phyloP scores from a whole-genome alignment of 2,329 filamentous ascomycete species.

The Colletotrichum lentis region DNA sequence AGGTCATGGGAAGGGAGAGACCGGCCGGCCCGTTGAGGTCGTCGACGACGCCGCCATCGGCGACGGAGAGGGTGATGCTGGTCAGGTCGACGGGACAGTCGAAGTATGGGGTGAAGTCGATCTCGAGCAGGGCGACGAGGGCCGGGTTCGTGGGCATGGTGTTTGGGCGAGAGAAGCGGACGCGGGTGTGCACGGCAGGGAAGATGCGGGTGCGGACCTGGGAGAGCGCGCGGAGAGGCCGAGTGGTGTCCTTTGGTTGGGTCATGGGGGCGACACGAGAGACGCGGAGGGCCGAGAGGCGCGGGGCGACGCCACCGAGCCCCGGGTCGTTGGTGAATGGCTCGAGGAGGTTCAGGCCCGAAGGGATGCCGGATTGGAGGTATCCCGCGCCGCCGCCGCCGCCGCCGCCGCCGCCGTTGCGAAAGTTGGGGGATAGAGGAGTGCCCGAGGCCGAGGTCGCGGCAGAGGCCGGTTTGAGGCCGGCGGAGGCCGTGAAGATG shows the following conservation, averaged over 20 bases:
- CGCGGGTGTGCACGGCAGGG: conserved; percentile 75
- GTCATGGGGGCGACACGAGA: conserved; percentile 76
- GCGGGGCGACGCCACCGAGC: conserved; percentile 68
- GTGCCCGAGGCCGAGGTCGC: conserved; percentile 44
- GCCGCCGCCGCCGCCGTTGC: conserved; percentile 44
- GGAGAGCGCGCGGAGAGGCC: conserved; percentile 70
- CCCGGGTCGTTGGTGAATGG: conserved; percentile 73
- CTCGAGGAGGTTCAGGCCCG: conserved; percentile 79
- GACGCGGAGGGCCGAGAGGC: conserved; percentile 76
- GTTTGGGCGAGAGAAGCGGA: conserved; percentile 74
- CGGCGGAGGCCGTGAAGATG: conserved; percentile 70
- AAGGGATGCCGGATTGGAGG: conserved; percentile 72
- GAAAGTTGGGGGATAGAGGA: conserved; percentile 32
- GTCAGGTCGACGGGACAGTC: conserved; percentile 72
- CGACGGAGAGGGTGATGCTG: conserved; percentile 64
- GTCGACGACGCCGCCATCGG: conserved; percentile 67
- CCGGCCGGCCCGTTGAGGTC: conserved; percentile 61
- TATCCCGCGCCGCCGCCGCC: conserved; percentile 64
- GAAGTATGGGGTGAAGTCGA: conserved; percentile 77
- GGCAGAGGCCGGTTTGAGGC: conserved; percentile 62
- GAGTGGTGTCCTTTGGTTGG: conserved; percentile 66
- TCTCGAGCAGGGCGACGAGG: conserved; percentile 74
- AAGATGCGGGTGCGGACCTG: conserved; percentile 70
- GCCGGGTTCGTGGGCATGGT: conserved; percentile 65
- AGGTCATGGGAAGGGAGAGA: conserved; percentile 64